A percentile compares a stretch with the other conserved stretches of the same genome.
phyloP scores from a whole-genome alignment of 192 early-diverging fungal species.

The Gryganskiella cystojenkinii region DNA sequence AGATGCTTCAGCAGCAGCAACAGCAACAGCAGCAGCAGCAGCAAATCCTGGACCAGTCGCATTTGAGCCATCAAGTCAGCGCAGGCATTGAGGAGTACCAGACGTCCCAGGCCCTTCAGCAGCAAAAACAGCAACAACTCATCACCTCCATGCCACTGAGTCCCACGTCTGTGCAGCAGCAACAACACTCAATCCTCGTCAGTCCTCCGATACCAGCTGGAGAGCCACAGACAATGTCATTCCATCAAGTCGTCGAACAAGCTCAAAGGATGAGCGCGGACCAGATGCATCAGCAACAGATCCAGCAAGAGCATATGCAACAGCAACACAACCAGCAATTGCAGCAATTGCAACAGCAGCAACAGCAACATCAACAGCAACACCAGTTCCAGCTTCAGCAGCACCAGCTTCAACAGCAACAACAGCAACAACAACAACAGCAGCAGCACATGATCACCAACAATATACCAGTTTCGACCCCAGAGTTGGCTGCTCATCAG shows the following conservation, averaged over 20 bases:
- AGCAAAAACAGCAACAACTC: slow-evolving; percentile 1
- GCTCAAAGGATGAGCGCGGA: background rate
- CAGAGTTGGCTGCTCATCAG: slow-evolving; percentile 24
- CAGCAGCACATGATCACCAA: slow-evolving; percentile 18
- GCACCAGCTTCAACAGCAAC: slow-evolving; percentile 26
- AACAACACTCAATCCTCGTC: background rate
- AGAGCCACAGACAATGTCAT: too few relatives aligned
- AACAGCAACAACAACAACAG: slow-evolving; percentile 6
- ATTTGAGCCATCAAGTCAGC: slow-evolving; percentile 1
- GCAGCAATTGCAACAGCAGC: slow-evolving; percentile 16
- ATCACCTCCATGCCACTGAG: background rate
- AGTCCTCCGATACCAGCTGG: too few relatives aligned
- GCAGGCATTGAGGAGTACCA: background rate
- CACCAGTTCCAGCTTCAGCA: slow-evolving; percentile 21
- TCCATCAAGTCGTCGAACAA: background rate
- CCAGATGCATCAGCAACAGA: slow-evolving; percentile 1
- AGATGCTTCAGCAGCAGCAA: slow-evolving; percentile 33
- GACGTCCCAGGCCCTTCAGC: background rate
- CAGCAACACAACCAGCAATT: slow-evolving; percentile 19
- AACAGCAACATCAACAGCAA: slow-evolving; percentile 12
- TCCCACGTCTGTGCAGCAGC: background rate
- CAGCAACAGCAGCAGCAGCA: slow-evolving; percentile 30
- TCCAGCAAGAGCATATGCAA: slow-evolving; percentile 2
- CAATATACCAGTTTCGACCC: slow-evolving; percentile 1
- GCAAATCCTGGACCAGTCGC: slow-evolving; percentile 14